Base-by-base conservation (phyloP, 164 flowering plant species). In the Vitis cinerea region DNA sequence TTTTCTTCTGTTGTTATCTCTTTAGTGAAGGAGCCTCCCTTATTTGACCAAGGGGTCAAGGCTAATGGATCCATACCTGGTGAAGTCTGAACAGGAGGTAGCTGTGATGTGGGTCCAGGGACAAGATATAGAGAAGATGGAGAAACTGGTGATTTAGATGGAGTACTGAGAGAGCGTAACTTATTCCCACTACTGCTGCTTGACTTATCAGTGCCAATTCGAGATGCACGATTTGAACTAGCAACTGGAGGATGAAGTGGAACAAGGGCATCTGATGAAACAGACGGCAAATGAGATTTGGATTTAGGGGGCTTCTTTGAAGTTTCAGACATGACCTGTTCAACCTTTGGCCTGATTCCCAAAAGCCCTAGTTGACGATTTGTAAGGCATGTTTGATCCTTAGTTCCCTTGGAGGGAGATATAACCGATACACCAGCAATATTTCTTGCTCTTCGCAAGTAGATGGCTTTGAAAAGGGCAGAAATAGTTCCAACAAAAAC, bases 41-140 rank as follows among this genome's bases (percentile, higher is more conserved):
- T 91, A 70, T 75, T 83, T 30, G 91, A 91, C 98, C 99, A 90
- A 63, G 98, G 97, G 64, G 85, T 79, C 37, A 86, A 77, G 31
- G 71, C 65, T 11, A 73, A 69, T 65, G 78, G 77, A 65, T 86
- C 90, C 47, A 75, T 37, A 27, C 85, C 85, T 30, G 89, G 81
- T 51, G 99, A 86, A 50, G 71, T 71, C 54, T 86, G 86, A 59
- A 72, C 50, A 31, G 87, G 82, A 58, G 86, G 72, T 29, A 81
- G 56, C 54, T 79, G 90, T n/a, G 82, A 84, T 31, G 77, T 71
- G 61, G 82, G 10, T 29, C 84, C 64, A 62, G 86, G 80, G 23
- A 84, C 86, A 70, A 85, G 86, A 81, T 80, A 87, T 29, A 78
- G 74, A 37, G 90, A 82, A 64, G 96, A 83, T 50, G 91, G 73